Evolutionary conservation across 2,329 filamentous ascomycete genomes (phyloP).

Genomic region (Stylonectria norvegica): DNA sequence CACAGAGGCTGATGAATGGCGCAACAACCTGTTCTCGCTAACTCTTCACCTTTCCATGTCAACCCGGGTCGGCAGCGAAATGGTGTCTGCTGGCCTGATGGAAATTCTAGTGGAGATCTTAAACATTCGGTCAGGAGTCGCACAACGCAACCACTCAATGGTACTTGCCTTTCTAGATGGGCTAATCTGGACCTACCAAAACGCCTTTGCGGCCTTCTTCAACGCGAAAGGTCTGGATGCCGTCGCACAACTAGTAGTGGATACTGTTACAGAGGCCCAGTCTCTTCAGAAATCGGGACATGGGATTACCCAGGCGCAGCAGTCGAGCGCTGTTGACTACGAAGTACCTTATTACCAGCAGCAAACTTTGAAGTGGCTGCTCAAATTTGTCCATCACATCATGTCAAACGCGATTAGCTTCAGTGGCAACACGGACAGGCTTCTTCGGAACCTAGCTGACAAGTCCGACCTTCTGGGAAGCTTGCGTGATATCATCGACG

Average conservation of each 20-base stretch:
- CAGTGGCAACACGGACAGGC: slow-evolving; percentile 80
- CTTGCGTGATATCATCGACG: slow-evolving; percentile 76
- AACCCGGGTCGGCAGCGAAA: slow-evolving; percentile 71
- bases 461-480: slow-evolving; percentile 79
- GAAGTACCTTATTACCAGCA: slow-evolving; percentile 90
- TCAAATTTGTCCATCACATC: slow-evolving; percentile 95
- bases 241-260: slow-evolving; percentile 82
- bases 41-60: slow-evolving; percentile 76
- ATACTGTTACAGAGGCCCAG: slow-evolving; percentile 70
- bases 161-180: slow-evolving; percentile 85
- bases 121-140: slow-evolving; percentile 74
- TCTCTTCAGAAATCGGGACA: slow-evolving; percentile 63
- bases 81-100: slow-evolving; percentile 85
- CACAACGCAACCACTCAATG: slow-evolving; percentile 78
- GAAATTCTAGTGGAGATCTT: slow-evolving; percentile 88
- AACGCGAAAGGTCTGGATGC: slow-evolving; percentile 79
- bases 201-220: slow-evolving; percentile 80
- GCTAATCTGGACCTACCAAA: slow-evolving; percentile 79
- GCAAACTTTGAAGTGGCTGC: slow-evolving; percentile 85
- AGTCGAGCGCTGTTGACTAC: slow-evolving; percentile 86
- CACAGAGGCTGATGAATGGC: slow-evolving; percentile 80
- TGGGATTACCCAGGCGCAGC: slow-evolving; percentile 65
- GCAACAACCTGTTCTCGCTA: slow-evolving; percentile 83
- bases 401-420: slow-evolving; percentile 71
- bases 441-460: slow-evolving; percentile 90